phyloP scores from a whole-genome alignment of 1,139 yeast genomes.

The Geotrichum candidum region DNA sequence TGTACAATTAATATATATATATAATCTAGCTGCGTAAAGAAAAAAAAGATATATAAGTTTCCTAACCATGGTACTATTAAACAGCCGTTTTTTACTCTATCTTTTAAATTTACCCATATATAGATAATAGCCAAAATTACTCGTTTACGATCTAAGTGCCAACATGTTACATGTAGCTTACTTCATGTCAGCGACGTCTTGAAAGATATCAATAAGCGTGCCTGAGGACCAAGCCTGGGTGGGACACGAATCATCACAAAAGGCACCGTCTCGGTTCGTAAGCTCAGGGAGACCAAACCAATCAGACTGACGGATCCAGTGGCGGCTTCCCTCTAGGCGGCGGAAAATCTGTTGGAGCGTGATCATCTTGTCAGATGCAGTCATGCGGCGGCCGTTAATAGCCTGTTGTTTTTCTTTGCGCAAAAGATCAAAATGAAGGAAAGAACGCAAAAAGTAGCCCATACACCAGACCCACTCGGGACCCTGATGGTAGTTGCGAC shows the following conservation, averaged over 20 bases:
- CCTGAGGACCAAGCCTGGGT: constrained; percentile 96
- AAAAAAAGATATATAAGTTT: no score
- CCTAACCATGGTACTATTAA: no score
- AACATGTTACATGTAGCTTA: no score
- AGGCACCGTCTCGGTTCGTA: constrained; percentile 78
- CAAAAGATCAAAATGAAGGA: constrained; percentile 45
- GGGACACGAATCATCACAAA: constrained; percentile 84
- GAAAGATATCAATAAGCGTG: constrained; percentile 71
- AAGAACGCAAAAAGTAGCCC: constrained; percentile 84
- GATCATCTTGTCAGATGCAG: constrained; percentile 21
- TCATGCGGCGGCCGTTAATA: no score
- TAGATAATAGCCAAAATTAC: no score
- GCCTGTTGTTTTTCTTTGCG: constrained; percentile 26
- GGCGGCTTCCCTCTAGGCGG: constrained; percentile 58
- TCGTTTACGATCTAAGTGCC: no score
- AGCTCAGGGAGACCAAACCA: constrained; percentile 95
- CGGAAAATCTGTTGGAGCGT: constrained; percentile 42
- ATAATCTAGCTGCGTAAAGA: no score
- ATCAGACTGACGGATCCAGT: constrained; percentile 64
- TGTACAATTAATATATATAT: no score
- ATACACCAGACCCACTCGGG: constrained; percentile 97
- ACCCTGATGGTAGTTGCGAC: constrained; percentile 96
- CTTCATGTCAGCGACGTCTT: background rate
- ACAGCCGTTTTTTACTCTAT: no score
- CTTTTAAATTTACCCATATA: no score